Base-by-base conservation (phyloP, 352 stramenopile species). In the Globisporangium viniferum region DNA sequence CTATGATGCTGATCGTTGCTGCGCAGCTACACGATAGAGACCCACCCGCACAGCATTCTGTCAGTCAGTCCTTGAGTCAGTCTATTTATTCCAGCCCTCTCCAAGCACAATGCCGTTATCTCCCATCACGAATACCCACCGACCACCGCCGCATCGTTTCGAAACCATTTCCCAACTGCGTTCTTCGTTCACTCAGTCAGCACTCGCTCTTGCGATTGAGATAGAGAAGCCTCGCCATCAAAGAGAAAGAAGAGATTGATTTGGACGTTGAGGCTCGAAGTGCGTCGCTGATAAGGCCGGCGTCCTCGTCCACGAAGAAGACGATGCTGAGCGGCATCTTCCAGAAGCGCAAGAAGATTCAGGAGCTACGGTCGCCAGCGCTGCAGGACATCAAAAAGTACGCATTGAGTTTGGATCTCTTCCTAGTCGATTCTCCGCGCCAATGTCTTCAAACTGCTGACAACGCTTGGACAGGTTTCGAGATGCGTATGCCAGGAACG, bases 361-460 rank as follows among this genome's bases (percentile, higher is more conserved):
- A 89, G 62, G 84, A 92, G 61, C 77, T 92, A 31, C 86, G 86
- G n/a, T 72, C 80, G 24, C 86, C 84, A 12, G 80, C 83, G n/a
- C 72, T 93, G 2, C 83, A 93, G 66, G 83, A 93, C 44, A 80
- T 93, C 48, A 93, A 93, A 60, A 81, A 80, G 84, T 91, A 56
- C 9, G 70, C 5, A n/a, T 7, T 31, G 36, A 39, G 33, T 5
- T 10, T 29, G 29, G 9, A 20, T 10, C 35, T 31, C 12, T 12
- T 51, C 18, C 36, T 22, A 27, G 15, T 51, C 18, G 41, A 18
- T 24, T 33, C 31, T 33, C 31, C 31, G 5, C 31, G 5, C 14
- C 10, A 39, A 5, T 41, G 24, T 14, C 46, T 36, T 27, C 8
- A 29, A 10, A 7, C 44, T 62, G 53, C 6, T 59, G 18, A 41